Evolutionary conservation across 2,329 filamentous ascomycete species (phyloP).

Genomic region (Orbilia javanica): DNA sequence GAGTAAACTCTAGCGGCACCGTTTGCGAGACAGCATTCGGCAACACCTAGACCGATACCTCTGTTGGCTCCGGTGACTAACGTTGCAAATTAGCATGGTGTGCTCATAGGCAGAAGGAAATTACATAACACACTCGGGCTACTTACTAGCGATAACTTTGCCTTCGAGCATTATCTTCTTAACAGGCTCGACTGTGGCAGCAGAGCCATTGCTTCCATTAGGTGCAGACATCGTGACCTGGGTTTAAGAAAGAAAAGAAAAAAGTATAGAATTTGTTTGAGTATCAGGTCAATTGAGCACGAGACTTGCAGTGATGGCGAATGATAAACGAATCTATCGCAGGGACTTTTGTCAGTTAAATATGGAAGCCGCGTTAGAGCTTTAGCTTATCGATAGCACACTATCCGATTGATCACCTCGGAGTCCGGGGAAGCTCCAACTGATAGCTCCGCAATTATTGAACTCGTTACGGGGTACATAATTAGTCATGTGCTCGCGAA

Average conservation of each 20-base stretch:
- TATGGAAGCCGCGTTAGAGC: neutral
- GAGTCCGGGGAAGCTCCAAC: constrained; percentile 51
- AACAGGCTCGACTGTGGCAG: constrained; percentile 57
- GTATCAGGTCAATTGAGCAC: neutral
- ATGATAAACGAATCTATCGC: neutral
- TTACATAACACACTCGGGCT: no score
- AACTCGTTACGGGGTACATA: constrained; percentile 54
- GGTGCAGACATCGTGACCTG: constrained; percentile 33
- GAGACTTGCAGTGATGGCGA: neutral
- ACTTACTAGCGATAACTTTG: constrained; percentile 64
- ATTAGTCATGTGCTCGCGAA: constrained; percentile 30
- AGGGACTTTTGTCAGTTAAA: neutral
- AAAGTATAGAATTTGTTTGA: neutral
- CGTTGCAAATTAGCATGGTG: neutral
- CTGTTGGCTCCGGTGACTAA: constrained; percentile 67
- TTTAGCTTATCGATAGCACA: constrained; percentile 41
- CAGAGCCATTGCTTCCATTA: constrained; percentile 15
- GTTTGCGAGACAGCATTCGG: constrained; percentile 68
- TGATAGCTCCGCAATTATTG: constrained; percentile 23
- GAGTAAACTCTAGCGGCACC: constrained; percentile 66
- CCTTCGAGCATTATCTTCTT: constrained; percentile 62
- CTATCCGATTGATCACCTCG: constrained; percentile 34
- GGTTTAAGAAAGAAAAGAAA: neutral
- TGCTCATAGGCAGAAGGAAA: neutral
- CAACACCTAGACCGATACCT: constrained; percentile 68